Evolutionary conservation across 805 yeast species (phyloP), one percentile per base, ranked within the genome.

Genomic region (Saturnispora kantuleensis): DNA sequence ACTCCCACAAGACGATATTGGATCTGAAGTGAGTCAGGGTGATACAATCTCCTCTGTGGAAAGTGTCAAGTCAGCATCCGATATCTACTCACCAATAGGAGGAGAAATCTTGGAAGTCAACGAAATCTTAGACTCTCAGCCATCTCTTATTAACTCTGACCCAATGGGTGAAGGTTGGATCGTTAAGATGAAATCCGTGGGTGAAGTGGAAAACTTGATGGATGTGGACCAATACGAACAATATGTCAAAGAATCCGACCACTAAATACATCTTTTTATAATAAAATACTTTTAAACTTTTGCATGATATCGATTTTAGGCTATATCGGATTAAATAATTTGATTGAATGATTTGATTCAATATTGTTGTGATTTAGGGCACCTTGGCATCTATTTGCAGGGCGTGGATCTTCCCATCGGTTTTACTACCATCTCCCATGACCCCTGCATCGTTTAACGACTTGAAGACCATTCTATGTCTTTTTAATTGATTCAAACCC

Each of bases 161-260:
- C 97, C 98, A 40, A 72, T 84, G 79, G 97, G 97, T 45, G 79
- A 78, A 47, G 97, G 95, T 32, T 90, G 96, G 96, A 76, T 90
- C 50, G 86, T 84, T 44, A 84, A 86, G 66, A 65, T 90, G 53
- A 73, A 81, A 64, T 65, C 84, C 48, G 52, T 58, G 17, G 67
- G 63, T n/a, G 49, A 39, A 15, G 50, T 52, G n/a, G 73, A 62
- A 41, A 76, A 69, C 11, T 69, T 81, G 55, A 59, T 81, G 63
- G 64, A 67, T 46, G 73, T 70, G 55, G 79, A 71, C 42, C 75
- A 69, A 44, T 82, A 82, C 60, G 75, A 73, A 54, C 66, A 66
- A 36, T 71, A 74, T 45, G 68, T 85, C 55, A 73, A 79, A 53
- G 78, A 78, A 51, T 73, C 70, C 49, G 75, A 73, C 31, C 60